Percentiles rank a stretch among this genome's conserved stretches.
Evolutionary conservation across 495 filamentous ascomycete genomes (phyloP).

Genomic region (Talaromyces borbonicus): DNA sequence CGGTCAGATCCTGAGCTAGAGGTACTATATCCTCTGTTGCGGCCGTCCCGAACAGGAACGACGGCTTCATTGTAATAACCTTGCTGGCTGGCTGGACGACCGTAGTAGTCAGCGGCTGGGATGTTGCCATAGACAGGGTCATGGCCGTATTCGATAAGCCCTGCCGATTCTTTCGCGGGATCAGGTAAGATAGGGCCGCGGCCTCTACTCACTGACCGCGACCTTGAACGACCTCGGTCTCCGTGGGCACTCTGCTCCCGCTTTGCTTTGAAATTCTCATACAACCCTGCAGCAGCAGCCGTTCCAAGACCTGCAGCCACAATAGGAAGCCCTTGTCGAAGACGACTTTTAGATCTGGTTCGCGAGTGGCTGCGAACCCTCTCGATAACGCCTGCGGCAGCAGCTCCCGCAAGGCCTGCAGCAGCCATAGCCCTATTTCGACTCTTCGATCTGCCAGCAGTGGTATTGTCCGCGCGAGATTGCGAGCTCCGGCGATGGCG

Average conservation of each 20-base stretch:
- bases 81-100: constrained; percentile 30
- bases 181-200: constrained; percentile 44
- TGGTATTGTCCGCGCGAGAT: constrained; percentile 23
- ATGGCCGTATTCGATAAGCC: constrained; percentile 74
- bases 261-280: constrained; percentile 64
- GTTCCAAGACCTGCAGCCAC: constrained; percentile 67
- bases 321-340: constrained; percentile 53
- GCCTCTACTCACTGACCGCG: constrained; percentile 46
- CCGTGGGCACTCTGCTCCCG: constrained; percentile 49
- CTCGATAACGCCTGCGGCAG: constrained; percentile 65
- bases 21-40: constrained; percentile 30
- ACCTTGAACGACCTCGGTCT: constrained; percentile 37
- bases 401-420: constrained; percentile 69
- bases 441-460: constrained; percentile 42
- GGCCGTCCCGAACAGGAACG: constrained; percentile 26
- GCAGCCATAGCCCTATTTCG: constrained; percentile 63
- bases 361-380: constrained; percentile 64
- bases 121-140: constrained; percentile 49
- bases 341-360: constrained; percentile 49
- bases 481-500: constrained; percentile 49
- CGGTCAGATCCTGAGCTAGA: constrained; percentile 36
- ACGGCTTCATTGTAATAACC: constrained; percentile 36
- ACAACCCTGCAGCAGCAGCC: constrained; percentile 70
- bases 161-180: constrained; percentile 47
- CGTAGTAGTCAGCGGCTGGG: constrained; percentile 40